phyloP scores from a whole-genome alignment of 306 rosid genomes.

The Cucumis cinereus region DNA sequence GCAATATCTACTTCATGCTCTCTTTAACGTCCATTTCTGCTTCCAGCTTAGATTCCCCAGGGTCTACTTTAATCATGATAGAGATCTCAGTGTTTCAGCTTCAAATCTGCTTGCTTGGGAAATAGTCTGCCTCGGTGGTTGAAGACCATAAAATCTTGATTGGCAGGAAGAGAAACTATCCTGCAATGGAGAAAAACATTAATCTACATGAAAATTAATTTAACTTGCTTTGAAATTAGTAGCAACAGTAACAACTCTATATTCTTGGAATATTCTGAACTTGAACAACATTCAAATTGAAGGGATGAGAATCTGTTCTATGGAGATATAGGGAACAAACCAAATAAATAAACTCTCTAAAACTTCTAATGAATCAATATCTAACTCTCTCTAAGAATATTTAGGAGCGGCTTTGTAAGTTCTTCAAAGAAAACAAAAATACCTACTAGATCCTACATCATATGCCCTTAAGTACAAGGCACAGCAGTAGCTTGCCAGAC shows the following conservation, averaged over 20 bases:
- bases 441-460: neutral
- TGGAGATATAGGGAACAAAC: neutral
- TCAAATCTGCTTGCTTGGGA: slow-evolving; percentile 36
- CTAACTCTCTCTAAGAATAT: neutral
- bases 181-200: slow-evolving; percentile 29
- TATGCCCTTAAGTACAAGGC: neutral
- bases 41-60: neutral
- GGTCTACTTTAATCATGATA: neutral
- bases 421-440: neutral
- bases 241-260: neutral
- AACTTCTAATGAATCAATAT: neutral
- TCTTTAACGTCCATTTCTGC: neutral
- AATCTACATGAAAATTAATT: neutral
- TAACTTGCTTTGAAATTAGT: neutral
- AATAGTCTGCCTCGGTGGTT: slow-evolving; percentile 70
- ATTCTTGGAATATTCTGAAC: neutral
- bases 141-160: slow-evolving; percentile 75
- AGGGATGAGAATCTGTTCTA: neutral
- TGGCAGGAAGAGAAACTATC: slow-evolving; percentile 64
- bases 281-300: neutral
- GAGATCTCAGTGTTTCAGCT: slow-evolving; percentile 31
- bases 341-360: neutral
- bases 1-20: neutral
- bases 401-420: neutral
- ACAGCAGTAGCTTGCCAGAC: neutral